These are phyloP conservation scores for Diddensiella transvaalensis DNA, from an alignment of 805 yeast genomes.

Conservation along the genomic window DNA sequence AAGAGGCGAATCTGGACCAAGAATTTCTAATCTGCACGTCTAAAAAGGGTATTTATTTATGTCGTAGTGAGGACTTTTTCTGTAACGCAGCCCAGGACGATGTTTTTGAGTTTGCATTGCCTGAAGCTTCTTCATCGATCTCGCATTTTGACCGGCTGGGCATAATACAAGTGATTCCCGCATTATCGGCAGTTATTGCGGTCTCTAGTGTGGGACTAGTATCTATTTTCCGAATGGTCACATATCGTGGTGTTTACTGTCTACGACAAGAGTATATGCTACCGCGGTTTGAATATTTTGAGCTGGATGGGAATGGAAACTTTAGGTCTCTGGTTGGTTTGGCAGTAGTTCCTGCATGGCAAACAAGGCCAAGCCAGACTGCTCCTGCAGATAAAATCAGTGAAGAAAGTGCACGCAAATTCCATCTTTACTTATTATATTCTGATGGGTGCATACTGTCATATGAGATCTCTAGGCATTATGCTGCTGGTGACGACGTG, in stretches of 20 bases:
- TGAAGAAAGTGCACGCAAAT: neutral
- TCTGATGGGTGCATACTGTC: constrained; percentile 16
- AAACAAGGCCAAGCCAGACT: neutral
- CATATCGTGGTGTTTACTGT: constrained; percentile 40
- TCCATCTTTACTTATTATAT: constrained; percentile 12
- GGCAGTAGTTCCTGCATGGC: constrained; percentile 14
- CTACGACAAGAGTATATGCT: constrained; percentile 40
- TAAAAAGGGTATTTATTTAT: constrained; percentile 42
- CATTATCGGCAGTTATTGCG: constrained; percentile 39
- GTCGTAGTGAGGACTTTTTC: constrained; percentile 43
- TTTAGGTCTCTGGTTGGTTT: constrained; percentile 17
- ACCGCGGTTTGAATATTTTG: constrained; percentile 21
- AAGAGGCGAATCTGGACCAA: neutral
- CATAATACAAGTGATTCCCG: constrained; percentile 37
- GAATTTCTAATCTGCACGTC: constrained; percentile 40
- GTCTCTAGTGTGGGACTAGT: constrained; percentile 46
- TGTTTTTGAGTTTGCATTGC: constrained; percentile 38
- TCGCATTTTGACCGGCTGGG: constrained; percentile 29
- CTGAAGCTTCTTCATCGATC: constrained; percentile 15
- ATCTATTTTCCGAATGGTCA: constrained; percentile 41
- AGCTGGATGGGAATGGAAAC: constrained; percentile 8
- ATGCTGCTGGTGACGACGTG: neutral
- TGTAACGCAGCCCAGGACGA: constrained; percentile 47
- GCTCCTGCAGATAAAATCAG: neutral
- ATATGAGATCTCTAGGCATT: neutral